Percentiles rank a stretch among this genome's conserved stretches.
phyloP scores from a whole-genome alignment of 768 basidiomycete species.

The Boletellus emodensis region DNA sequence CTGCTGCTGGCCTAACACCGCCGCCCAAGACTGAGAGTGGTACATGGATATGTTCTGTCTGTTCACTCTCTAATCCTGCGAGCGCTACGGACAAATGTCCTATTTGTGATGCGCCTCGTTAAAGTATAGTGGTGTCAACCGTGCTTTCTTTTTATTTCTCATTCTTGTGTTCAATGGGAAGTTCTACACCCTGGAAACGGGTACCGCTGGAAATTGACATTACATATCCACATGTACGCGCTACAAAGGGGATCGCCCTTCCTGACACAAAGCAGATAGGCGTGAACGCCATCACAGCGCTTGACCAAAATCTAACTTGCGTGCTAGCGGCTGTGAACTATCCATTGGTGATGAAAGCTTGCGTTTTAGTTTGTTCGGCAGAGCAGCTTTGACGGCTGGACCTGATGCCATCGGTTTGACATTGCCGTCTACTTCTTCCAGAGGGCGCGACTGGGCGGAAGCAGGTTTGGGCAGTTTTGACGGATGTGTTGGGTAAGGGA shows the following conservation, averaged over 20 bases:
- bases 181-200: background rate
- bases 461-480: conserved; percentile 79
- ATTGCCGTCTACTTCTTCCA: conserved; percentile 78
- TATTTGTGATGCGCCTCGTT: conserved; percentile 46
- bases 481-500: conserved; percentile 85
- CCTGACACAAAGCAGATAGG: background rate
- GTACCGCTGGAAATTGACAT: conserved; percentile 3
- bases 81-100: conserved; percentile 44
- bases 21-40: conserved; percentile 21
- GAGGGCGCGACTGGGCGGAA: conserved; percentile 48
- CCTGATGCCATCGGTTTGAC: conserved; percentile 50
- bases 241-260: background rate
- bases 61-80: conserved; percentile 43
- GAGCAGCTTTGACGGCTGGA: conserved; percentile 48
- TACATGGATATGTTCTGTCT: conserved; percentile 40
- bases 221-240: conserved; percentile 4
- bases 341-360: conserved; percentile 59
- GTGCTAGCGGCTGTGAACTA: conserved; percentile 56
- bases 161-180: background rate
- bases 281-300: conserved; percentile 11
- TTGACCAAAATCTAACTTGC: conserved; percentile 69
- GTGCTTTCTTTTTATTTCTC: conserved; percentile 13
- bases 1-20: conserved; percentile 33
- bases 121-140: conserved; percentile 4
- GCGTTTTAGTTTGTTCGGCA: conserved; percentile 60